A percentile compares a stretch with the other conserved stretches of the same genome.
phyloP scores from a whole-genome alignment of 352 stramenopile species.

The Peronospora farinosa region DNA sequence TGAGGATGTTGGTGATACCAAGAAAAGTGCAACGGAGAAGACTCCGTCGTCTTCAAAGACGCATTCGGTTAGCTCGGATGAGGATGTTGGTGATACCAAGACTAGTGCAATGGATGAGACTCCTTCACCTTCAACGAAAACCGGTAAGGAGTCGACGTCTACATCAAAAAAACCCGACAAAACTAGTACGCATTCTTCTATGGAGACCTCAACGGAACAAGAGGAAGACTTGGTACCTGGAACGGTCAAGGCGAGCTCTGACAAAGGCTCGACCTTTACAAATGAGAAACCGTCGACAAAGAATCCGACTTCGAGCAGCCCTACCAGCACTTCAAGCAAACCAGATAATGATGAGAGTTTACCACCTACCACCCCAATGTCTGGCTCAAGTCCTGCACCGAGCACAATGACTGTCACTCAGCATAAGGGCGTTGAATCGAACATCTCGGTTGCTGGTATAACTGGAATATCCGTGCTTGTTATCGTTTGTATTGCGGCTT shows the following conservation, averaged over 20 bases:
- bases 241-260: slow-evolving; percentile 35
- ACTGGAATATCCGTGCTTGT: slow-evolving; percentile 54
- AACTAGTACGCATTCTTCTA: slow-evolving; percentile 8
- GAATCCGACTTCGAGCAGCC: background rate
- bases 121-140: slow-evolving; percentile 2
- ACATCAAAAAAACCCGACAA: background rate
- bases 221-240: slow-evolving; percentile 18
- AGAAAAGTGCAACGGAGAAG: background rate
- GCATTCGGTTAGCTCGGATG: background rate
- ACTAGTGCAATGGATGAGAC: too few species aligned
- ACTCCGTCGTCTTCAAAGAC: background rate
- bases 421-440: slow-evolving; percentile 26
- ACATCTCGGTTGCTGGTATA: slow-evolving; percentile 50
- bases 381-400: slow-evolving; percentile 4
- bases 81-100: background rate
- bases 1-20: background rate
- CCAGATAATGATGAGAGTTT: slow-evolving; percentile 6
- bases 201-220: slow-evolving; percentile 5
- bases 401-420: slow-evolving; percentile 25
- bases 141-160: slow-evolving; percentile 6
- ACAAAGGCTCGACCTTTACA: slow-evolving; percentile 28
- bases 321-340: background rate
- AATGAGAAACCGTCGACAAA: slow-evolving; percentile 22
- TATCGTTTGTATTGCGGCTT: slow-evolving; percentile 41
- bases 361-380: background rate